Base-by-base conservation (phyloP, 2,329 filamentous ascomycete genomes). In the Clarireedia sp. region DNA sequence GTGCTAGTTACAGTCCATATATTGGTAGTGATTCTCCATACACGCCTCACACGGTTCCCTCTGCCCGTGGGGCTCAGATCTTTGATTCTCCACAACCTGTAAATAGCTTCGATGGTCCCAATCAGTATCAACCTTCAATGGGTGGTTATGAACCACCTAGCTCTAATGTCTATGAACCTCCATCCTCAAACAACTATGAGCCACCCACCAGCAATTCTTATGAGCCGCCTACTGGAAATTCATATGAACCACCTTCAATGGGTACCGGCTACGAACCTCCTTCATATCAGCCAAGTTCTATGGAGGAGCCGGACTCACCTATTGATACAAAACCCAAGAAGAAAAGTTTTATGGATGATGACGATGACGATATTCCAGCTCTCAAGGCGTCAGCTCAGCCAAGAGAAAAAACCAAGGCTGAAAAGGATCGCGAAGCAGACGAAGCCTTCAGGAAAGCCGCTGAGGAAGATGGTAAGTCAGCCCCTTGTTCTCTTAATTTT, bases 381-480 rank as follows among this genome's bases (percentile, higher is more conserved):
- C 60, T 73, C 44, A 74, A 69, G 43, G 57, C 61, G 9, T 51
- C 62, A 14, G 68, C 72, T 40, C 74, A 75, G 36, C 46, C 64
- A 41, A 74, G 75, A 29, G 78, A 75, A 26, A 86, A 87, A 68
- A 78, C 72, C 2, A 84, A 86, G 68, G 73, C 79, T 40, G 84
- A 87, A 12, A 85, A 83, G 64, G 89, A 95, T 64, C 79, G 82
- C 23, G 87, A 90, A 69, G 90, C 91, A 48, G 86, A 90, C 56
- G 91, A 95, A 64, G 84, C 90, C 69, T 89, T 96, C 75, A 82
- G 84, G 54, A 90, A 86, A 69, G 89, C 89, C 24, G 92, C 90
- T 0, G 90, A 87, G 66, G 82, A 85, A 71, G 83, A 86, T 72
- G 81, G 81, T 84, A 70, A 78, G 79, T 66, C 66, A 33, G 9